Base-by-base conservation (phyloP, 2,329 filamentous ascomycete genomes). In the Tolypocladium tundrense region DNA sequence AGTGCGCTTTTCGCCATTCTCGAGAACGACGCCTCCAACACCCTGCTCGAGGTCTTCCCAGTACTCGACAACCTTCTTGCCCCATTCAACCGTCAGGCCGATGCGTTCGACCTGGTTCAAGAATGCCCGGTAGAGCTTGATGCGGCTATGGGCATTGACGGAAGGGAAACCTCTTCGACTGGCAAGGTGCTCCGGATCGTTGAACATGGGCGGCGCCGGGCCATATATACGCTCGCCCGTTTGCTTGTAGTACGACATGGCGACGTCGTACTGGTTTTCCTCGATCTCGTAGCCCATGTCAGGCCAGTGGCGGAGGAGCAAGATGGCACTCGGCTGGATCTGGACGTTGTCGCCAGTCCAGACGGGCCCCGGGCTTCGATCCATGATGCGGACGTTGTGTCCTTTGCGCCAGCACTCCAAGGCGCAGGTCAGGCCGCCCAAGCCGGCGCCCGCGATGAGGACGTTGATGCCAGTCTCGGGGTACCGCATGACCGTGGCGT, bases 391-490 rank as follows among this genome's bases (percentile, higher is more conserved):
- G 13, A 64, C 60, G 45, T 59, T 54, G 31, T 60, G 60, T 0
- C 62, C 62, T 14, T 62, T 58, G 19, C 62, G 53, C 61, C 60
- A 64, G 42, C 59, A 62, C 50, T 63, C 61, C 13, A 61, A 10
- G 10, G 62, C 62, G 4, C 54, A 39, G 27, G 54, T 56, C 5
- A 64, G 55, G 3, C 62, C 61, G 3, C 52, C 57, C 14, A 59
- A 39, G 11, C 62, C 62, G 21, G 56, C 61, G 21, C 61, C 61
- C 13, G 59, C 60, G 5, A 64, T 59, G 10, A 64, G 42, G 19
- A 61, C 60, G 45, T 54, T 55, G 13, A 60, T 53, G 16, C 57
- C 45, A 7, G 57, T 58, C 21, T 59, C 58, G 11, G 41, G 51
- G 21, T 43, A n/a, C 1, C 58, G 55, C 39, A 40, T 40, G 39